Conservation (phyloP, 2,329 filamentous ascomycete genomes). For the Talaromyces pinophilus region DNA sequence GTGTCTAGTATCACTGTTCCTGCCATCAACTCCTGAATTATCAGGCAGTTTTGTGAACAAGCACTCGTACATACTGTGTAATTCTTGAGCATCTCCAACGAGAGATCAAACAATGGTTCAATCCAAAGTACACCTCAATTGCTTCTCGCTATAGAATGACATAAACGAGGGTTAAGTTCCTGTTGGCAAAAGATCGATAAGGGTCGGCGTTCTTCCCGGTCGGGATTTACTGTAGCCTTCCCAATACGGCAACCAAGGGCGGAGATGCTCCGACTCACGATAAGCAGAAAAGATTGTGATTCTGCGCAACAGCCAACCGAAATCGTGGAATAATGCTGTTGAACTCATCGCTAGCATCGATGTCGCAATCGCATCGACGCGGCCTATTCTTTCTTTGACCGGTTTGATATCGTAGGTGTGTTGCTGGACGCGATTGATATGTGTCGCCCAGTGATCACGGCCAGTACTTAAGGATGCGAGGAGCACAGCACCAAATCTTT, state of each 20-base stretch:
- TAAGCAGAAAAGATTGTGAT: background rate
- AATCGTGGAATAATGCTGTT: background rate
- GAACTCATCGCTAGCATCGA: background rate
- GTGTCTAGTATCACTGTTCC: background rate
- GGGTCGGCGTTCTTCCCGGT: background rate
- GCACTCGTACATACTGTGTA: background rate
- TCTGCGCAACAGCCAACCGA: background rate
- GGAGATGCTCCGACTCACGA: constrained; percentile 7
- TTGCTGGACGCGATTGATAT: background rate
- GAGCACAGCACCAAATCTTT: background rate
- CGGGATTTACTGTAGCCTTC: background rate
- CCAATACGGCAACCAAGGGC: background rate
- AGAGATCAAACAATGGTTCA: background rate
- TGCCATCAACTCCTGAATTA: background rate
- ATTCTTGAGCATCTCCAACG: background rate
- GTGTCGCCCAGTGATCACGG: background rate
- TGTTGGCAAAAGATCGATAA: background rate
- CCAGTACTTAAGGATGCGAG: background rate
- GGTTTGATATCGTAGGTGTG: background rate
- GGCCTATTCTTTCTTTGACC: background rate
- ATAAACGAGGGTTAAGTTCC: background rate
- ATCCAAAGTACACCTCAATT: background rate
- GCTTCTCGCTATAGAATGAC: background rate
- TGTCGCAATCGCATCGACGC: background rate
- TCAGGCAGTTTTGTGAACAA: background rate